These are phyloP conservation scores for Exserohilum turcica DNA, from an alignment of 2,329 filamentous ascomycete species.

Conservation along the genomic window DNA sequence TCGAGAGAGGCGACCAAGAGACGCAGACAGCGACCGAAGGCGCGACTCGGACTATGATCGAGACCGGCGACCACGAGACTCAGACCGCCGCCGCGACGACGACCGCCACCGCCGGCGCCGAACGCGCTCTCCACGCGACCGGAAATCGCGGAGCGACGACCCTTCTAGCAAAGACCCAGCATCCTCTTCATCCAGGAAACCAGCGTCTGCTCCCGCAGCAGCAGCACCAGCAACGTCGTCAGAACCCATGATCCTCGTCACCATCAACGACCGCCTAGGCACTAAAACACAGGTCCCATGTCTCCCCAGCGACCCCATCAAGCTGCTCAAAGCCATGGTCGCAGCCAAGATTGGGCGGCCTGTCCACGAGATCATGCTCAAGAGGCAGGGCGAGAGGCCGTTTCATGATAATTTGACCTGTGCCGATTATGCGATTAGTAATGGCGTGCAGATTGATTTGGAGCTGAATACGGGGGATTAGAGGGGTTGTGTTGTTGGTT, in stretches of 20 bases:
- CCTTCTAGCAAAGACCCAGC: constrained; percentile 4
- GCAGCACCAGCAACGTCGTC: constrained; percentile 33
- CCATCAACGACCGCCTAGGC: constrained; percentile 92
- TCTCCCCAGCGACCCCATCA: constrained; percentile 80
- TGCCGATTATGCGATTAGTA: constrained; percentile 92
- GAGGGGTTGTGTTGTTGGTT: background rate
- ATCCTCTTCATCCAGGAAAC: background rate
- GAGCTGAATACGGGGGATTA: constrained; percentile 47
- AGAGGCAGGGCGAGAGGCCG: constrained; percentile 87
- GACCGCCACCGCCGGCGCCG: background rate
- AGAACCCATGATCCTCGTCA: constrained; percentile 90
- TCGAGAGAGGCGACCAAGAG: constrained; percentile 27
- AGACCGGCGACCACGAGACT: constrained; percentile 1
- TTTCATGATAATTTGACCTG: constrained; percentile 90
- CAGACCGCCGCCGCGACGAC: constrained; percentile 6
- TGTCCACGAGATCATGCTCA: constrained; percentile 88
- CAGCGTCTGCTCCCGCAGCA: constrained; percentile 29
- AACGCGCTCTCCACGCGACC: constrained; percentile 3
- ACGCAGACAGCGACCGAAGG: constrained; percentile 24
- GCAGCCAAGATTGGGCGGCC: constrained; percentile 86
- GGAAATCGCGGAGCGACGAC: constrained; percentile 17
- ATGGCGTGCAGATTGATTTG: constrained; percentile 71
- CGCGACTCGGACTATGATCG: constrained; percentile 2
- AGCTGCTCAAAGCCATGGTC: constrained; percentile 88
- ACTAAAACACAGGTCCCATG: constrained; percentile 96